Conservation (phyloP, 805 yeast genomes). For the Torulaspora franciscae region DNA sequence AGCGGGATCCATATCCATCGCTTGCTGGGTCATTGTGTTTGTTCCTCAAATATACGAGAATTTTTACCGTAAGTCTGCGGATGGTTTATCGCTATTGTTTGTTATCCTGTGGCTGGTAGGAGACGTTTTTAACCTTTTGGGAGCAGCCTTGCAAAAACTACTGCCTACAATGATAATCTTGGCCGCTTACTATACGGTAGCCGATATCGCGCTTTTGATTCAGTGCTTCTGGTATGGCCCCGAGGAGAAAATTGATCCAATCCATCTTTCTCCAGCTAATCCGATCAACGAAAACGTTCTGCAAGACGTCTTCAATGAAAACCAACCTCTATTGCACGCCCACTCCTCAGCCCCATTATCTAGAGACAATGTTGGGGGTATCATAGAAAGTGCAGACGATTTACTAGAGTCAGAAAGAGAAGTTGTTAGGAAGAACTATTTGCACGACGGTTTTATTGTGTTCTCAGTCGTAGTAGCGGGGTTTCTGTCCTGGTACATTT, state of each 20-base stretch:
- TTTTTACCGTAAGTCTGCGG: constrained; percentile 76
- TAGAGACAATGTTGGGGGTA: constrained; percentile 9
- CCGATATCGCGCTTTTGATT: constrained; percentile 76
- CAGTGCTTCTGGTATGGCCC: constrained; percentile 81
- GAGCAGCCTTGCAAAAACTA: constrained; percentile 84
- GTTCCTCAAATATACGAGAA: constrained; percentile 96
- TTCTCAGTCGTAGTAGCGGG: constrained; percentile 69
- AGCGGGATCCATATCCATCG: constrained; percentile 74
- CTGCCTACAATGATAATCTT: constrained; percentile 90
- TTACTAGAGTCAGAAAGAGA: constrained; percentile 14
- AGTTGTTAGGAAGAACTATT: constrained; percentile 20
- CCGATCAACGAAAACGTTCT: constrained; percentile 73
- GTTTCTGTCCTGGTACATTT: constrained; percentile 78
- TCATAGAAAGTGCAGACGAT: constrained; percentile 8
- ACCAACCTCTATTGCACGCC: constrained; percentile 26
- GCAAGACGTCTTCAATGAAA: constrained; percentile 39
- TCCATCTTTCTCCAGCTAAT: constrained; percentile 83
- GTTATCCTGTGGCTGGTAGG: constrained; percentile 90
- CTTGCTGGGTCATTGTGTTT: constrained; percentile 97
- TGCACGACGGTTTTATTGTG: constrained; percentile 49
- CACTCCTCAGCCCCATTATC: constrained; percentile 3
- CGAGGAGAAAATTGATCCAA: constrained; percentile 53
- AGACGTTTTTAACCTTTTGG: constrained; percentile 88
- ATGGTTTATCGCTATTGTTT: constrained; percentile 82
- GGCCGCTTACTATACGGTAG: constrained; percentile 88